phyloP scores from a whole-genome alignment of 352 stramenopile species.

The Phytophthora foliorum region DNA sequence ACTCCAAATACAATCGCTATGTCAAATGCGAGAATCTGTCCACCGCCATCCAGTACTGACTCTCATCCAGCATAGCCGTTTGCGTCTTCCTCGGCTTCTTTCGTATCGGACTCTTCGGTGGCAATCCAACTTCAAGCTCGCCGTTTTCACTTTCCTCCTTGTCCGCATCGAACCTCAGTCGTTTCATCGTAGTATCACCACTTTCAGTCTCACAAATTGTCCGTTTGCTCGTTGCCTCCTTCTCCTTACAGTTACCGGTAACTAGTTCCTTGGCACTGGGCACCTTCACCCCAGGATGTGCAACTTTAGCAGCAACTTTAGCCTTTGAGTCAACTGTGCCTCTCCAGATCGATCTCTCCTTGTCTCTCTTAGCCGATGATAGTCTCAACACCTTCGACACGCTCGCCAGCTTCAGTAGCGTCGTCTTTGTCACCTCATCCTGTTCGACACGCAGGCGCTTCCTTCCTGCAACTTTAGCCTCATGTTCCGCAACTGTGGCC shows the following conservation, averaged over 20 bases:
- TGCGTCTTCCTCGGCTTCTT: conserved; percentile 27
- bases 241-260: no score
- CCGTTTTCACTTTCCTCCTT: conserved; percentile 1
- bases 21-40: conserved; percentile 18
- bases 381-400: background rate
- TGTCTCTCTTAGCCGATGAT: conserved; percentile 6
- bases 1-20: background rate
- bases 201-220: background rate
- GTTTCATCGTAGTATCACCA: conserved; percentile 10
- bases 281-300: background rate
- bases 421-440: background rate
- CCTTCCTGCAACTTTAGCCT: conserved; percentile 6
- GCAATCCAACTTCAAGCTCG: conserved; percentile 9
- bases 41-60: conserved; percentile 18
- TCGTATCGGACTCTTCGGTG: conserved; percentile 12
- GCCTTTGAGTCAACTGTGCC: background rate
- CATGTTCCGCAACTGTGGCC: background rate
- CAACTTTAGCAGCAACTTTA: conserved; percentile 7
- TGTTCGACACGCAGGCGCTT: conserved; percentile 4
- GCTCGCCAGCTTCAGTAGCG: background rate
- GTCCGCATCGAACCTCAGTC: conserved; percentile 5
- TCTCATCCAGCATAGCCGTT: conserved; percentile 18
- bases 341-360: conserved; percentile 3
- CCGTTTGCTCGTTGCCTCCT: background rate
- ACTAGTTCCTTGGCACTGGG: background rate